Evolutionary conservation across 1,284 basidiomycete species (phyloP), one percentile per base, ranked within the genome.

Genomic region (Austroboletus novae-zelandiae): DNA sequence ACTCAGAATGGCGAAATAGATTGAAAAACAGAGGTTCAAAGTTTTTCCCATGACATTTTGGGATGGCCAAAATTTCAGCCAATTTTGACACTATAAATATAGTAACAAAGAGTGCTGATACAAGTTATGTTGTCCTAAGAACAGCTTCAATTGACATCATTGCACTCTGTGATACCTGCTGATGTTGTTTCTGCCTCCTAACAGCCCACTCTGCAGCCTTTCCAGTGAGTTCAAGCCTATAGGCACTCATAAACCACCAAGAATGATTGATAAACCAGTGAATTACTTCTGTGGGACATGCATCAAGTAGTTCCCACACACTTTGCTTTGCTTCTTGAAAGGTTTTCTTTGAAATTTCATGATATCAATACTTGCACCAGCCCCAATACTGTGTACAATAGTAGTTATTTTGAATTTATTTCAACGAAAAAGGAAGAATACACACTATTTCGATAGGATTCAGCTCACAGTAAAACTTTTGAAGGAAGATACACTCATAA

Each of bases 261-360:
- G 59, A 61, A 6, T 57, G 40, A 40, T 69, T 67, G 43, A 68
- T 60, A 40, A 68, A 69, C 18, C 52, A 41, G 13, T 47, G 9
- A 4, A 40, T 40, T 3, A 40, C 37, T 2, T 23, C 13, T 9
- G 9, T 40, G 1, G 9, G 17, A n/a, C 29, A 40, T 2, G 57
- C 48, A 55, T 65, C 53, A 9, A 68, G 54, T 37, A 57, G 59
- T 36, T 61, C 44, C 9, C 53, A 11, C 13, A 56, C 59, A 15
- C 57, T 51, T 34, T 62, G 48, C 53, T 68, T 69, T 37, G 62
- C 61, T 34, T 56, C 58, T 23, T 53, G 42, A 48, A 68, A 68
- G 9, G 44, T 61, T 31, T 55, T 52, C 47, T 69, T 69, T 6
- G 55, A 46, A 9, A 57, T 54, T 47, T 68, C 57, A 25, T 56